Conservation (phyloP, 768 basidiomycete species). For the Hericium rajendrae region DNA sequence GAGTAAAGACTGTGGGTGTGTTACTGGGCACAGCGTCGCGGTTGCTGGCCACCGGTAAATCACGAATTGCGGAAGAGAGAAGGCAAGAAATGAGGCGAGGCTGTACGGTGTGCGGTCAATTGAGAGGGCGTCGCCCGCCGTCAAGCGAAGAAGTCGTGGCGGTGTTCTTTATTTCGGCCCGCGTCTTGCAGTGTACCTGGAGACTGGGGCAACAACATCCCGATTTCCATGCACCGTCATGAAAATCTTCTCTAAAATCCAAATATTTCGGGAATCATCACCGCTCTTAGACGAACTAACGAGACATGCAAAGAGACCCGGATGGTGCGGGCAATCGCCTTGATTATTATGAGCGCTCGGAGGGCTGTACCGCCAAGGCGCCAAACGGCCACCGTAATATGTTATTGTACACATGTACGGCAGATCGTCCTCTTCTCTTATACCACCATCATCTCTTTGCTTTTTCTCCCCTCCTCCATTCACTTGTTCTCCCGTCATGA, state of each 20-base stretch:
- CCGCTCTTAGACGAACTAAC: too few relatives aligned
- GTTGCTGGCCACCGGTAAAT: background rate
- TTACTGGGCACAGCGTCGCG: background rate
- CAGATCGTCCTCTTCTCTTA: background rate
- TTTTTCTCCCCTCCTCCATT: background rate
- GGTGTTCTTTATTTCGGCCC: background rate
- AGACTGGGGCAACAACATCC: too few relatives aligned
- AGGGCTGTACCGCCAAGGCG: background rate
- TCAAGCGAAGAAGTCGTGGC: background rate
- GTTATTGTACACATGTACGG: background rate
- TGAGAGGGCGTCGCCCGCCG: background rate
- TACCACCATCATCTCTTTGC: background rate
- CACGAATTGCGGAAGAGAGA: too few relatives aligned
- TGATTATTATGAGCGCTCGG: background rate
- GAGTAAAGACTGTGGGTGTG: background rate
- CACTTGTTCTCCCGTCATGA: background rate
- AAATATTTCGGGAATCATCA: too few relatives aligned
- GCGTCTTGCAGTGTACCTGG: too few relatives aligned
- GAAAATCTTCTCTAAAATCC: too few relatives aligned
- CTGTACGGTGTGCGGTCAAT: too few relatives aligned
- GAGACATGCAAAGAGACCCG: too few relatives aligned
- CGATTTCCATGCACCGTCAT: too few relatives aligned
- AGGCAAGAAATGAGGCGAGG: too few relatives aligned
- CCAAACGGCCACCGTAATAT: background rate
- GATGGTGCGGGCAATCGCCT: too few relatives aligned